Evolutionary conservation across 2,329 filamentous ascomycete genomes (phyloP).

Genomic region (Colletotrichum shisoi): DNA sequence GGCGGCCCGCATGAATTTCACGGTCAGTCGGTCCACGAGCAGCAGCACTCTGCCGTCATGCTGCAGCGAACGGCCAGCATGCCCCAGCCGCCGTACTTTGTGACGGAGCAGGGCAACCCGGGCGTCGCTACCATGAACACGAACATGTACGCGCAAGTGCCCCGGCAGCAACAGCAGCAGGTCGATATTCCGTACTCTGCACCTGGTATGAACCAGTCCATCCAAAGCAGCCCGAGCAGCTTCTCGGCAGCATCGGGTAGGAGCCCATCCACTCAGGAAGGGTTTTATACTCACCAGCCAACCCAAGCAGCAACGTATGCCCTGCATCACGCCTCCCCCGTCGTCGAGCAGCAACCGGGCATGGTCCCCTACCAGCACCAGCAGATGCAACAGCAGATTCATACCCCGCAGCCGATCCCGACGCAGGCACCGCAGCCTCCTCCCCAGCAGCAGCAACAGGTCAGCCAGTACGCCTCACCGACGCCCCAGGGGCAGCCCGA

Average conservation of each 20-base stretch:
- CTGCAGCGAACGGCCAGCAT: slow-evolving; percentile 59
- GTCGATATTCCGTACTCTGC: slow-evolving; percentile 61
- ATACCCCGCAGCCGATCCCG: slow-evolving; percentile 49
- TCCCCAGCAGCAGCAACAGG: slow-evolving; percentile 45
- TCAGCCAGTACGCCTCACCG: slow-evolving; percentile 44
- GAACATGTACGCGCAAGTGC: slow-evolving; percentile 60
- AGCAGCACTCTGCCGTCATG: slow-evolving; percentile 56
- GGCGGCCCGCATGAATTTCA: slow-evolving; percentile 57
- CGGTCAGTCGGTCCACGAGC: slow-evolving; percentile 52
- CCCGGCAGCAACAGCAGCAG: slow-evolving; percentile 52
- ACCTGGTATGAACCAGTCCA: slow-evolving; percentile 57
- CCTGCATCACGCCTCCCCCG: slow-evolving; percentile 57
- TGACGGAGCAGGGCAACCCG: slow-evolving; percentile 69
- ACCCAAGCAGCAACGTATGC: slow-evolving; percentile 59
- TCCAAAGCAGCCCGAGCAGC: slow-evolving; percentile 66
- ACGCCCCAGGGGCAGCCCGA: slow-evolving; percentile 55
- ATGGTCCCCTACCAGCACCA: slow-evolving; percentile 56
- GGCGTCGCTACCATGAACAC: slow-evolving; percentile 69
- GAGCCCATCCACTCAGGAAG: slow-evolving; percentile 62
- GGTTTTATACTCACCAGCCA: slow-evolving; percentile 66
- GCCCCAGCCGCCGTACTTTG: slow-evolving; percentile 60
- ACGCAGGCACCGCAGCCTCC: slow-evolving; percentile 41
- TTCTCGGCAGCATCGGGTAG: slow-evolving; percentile 65
- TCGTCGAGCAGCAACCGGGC: slow-evolving; percentile 53
- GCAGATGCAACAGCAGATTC: slow-evolving; percentile 49